These are phyloP conservation scores for Salix dunnii DNA, from an alignment of 345 rosid species.

Conservation along the genomic window DNA sequence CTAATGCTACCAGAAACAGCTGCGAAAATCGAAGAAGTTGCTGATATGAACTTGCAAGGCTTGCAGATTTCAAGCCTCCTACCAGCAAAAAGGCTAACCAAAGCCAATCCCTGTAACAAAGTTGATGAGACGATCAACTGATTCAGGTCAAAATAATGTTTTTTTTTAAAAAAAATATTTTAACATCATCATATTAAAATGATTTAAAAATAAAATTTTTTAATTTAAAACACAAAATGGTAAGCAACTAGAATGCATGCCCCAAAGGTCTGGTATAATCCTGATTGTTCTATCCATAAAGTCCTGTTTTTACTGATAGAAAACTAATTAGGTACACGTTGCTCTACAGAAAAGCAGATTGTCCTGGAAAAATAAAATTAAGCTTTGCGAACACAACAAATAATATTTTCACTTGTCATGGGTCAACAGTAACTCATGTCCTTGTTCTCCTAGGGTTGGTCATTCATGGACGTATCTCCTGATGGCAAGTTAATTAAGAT, in stretches of 20 bases:
- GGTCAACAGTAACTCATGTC: not conserved
- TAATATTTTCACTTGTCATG: not conserved
- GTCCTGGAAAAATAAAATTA: not conserved
- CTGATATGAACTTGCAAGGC: conserved; percentile 42
- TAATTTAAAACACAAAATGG: no score
- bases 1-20: conserved; percentile 54
- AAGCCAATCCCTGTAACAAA: conserved; percentile 2
- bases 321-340: not conserved
- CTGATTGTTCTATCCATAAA: not conserved
- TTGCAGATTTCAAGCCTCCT: conserved; percentile 53
- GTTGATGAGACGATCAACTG: conserved; percentile 8
- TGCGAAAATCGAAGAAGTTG: conserved; percentile 45
- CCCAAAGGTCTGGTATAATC: not conserved
- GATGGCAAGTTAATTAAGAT: not conserved
- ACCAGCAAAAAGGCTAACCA: conserved; percentile 21
- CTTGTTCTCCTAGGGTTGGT: not conserved
- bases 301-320: not conserved
- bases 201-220: no score
- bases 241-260: conserved; percentile 10
- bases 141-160: not conserved
- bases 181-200: no score
- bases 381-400: not conserved
- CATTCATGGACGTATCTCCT: not conserved
- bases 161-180: no score
- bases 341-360: not conserved